Conservation (phyloP, 805 yeast genomes). For the Jamesozyma gamospora region DNA sequence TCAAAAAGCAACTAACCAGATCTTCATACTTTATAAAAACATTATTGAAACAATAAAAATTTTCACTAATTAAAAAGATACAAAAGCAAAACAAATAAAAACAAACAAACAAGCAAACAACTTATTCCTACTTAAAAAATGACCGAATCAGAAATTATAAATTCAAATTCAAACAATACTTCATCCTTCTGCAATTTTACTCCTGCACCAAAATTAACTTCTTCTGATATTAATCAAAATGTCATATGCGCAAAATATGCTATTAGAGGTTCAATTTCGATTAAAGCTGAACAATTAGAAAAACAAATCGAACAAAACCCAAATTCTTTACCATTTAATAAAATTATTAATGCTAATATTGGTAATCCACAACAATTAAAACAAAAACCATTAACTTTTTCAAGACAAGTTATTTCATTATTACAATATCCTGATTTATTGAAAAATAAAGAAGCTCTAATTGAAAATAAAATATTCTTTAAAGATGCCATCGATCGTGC, state of each 20-base stretch:
- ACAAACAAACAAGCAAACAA: too few species aligned
- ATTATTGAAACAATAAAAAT: too few species aligned
- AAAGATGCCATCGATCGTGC: constrained; percentile 72
- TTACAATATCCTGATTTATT: constrained; percentile 77
- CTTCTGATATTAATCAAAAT: constrained; percentile 53
- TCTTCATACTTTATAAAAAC: too few species aligned
- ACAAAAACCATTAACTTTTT: constrained; percentile 88
- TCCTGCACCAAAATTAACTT: constrained; percentile 30
- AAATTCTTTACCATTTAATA: constrained; percentile 59
- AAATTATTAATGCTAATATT: constrained; percentile 80
- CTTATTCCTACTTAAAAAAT: too few species aligned
- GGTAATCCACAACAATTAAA: constrained; percentile 97
- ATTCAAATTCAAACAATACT: neutral
- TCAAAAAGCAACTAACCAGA: too few species aligned
- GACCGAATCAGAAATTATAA: too few species aligned
- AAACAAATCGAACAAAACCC: constrained; percentile 43
- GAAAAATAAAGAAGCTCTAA: constrained; percentile 10
- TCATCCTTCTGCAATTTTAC: constrained; percentile 5
- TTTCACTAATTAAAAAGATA: too few species aligned
- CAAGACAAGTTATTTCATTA: constrained; percentile 78
- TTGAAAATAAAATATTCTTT: constrained; percentile 32
- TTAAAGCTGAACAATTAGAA: constrained; percentile 77
- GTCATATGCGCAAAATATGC: constrained; percentile 88
- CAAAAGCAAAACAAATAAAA: too few species aligned
- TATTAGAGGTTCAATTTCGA: constrained; percentile 89